Conservation (phyloP, 345 rosid genomes). For the Aegle marmelos region DNA sequence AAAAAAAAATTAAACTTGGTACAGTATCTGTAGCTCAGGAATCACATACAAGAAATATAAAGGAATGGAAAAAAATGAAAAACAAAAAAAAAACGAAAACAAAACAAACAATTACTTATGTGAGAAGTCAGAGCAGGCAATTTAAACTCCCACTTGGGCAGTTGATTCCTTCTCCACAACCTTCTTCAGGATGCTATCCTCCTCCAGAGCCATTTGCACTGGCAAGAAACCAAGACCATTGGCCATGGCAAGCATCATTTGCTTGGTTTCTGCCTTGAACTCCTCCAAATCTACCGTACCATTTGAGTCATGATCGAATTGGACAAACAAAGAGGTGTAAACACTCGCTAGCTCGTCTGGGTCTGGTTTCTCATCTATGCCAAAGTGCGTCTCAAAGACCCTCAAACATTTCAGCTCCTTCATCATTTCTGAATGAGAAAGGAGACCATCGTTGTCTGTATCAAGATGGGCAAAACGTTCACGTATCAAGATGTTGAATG, state of each 20-base stretch:
- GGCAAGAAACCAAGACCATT: slow-evolving; percentile 49
- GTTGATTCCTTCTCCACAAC: slow-evolving; percentile 42
- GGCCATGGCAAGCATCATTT: slow-evolving; percentile 49
- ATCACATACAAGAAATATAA: not conserved
- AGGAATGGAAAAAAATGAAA: no score
- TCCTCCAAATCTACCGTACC: slow-evolving; percentile 41
- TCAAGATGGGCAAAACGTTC: slow-evolving; percentile 37
- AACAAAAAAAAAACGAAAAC: not conserved
- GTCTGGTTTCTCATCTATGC: slow-evolving; percentile 29
- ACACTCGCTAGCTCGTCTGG: slow-evolving; percentile 21
- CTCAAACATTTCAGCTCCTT: slow-evolving; percentile 39
- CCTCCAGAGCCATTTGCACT: slow-evolving; percentile 45
- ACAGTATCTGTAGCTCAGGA: not conserved
- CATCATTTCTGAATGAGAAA: slow-evolving; percentile 41
- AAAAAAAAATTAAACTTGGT: no score
- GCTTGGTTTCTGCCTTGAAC: slow-evolving; percentile 44
- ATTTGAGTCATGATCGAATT: slow-evolving; percentile 39
- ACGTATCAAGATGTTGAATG: slow-evolving; percentile 20
- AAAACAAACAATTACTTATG: not conserved
- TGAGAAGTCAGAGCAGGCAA: not conserved
- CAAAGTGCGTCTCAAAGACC: slow-evolving; percentile 40
- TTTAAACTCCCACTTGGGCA: slow-evolving; percentile 13
- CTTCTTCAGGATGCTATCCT: slow-evolving; percentile 40
- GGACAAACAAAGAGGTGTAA: slow-evolving; percentile 30
- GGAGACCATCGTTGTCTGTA: slow-evolving; percentile 32